phyloP scores from a whole-genome alignment of 192 early-diverging fungal species.

The Backusella circina region DNA sequence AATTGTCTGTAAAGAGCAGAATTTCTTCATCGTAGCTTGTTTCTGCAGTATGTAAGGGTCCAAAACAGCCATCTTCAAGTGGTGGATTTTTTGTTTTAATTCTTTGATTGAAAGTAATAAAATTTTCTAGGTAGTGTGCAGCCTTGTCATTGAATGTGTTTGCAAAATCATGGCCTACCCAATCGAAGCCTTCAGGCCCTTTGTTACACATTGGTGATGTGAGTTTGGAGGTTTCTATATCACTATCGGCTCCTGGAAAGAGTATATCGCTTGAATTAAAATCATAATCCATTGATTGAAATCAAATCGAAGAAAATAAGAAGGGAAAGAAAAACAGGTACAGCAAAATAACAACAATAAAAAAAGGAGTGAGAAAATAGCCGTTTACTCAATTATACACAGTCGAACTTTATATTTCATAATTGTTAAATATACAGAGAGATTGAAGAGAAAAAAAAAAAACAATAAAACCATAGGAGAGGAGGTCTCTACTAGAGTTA shows the following conservation, averaged over 20 bases:
- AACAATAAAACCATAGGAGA: neutral
- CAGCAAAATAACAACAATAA: neutral
- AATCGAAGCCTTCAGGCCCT: slow-evolving; percentile 13
- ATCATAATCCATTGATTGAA: slow-evolving; percentile 16
- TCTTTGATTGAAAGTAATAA: neutral
- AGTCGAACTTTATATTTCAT: neutral
- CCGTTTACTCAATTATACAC: neutral
- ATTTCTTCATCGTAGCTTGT: neutral
- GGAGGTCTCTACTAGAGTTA: neutral
- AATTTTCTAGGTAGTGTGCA: neutral
- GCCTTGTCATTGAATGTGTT: neutral
- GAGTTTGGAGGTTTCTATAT: slow-evolving; percentile 10
- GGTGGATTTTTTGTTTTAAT: neutral
- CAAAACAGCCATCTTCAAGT: neutral
- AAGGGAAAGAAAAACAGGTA: neutral
- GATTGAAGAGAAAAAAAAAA: neutral
- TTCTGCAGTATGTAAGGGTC: neutral
- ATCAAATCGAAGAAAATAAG: neutral
- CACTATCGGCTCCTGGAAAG: slow-evolving; percentile 12
- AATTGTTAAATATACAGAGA: neutral
- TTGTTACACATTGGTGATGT: slow-evolving; percentile 6
- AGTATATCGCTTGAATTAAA: slow-evolving; percentile 25
- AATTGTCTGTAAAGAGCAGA: neutral
- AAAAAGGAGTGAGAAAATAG: neutral
- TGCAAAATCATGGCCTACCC: slow-evolving; percentile 4